A percentile compares a stretch with the other conserved stretches of the same genome.
These are phyloP conservation scores for Hymenoscyphus infarciens DNA, from an alignment of 2,329 filamentous ascomycete species.

Conservation along the genomic window DNA sequence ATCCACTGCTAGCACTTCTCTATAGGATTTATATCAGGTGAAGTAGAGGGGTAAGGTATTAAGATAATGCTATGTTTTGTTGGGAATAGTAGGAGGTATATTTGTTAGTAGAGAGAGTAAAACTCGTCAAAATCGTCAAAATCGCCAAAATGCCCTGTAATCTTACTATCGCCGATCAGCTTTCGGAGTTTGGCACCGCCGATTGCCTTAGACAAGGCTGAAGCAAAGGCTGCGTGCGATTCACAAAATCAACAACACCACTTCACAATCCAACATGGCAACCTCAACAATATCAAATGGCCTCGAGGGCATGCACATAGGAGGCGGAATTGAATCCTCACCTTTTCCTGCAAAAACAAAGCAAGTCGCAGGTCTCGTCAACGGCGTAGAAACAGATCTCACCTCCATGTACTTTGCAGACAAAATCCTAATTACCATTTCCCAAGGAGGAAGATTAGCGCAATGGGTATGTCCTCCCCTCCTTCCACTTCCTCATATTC, in stretches of 20 bases:
- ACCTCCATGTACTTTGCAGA: conserved; percentile 74
- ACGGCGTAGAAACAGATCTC: conserved; percentile 68
- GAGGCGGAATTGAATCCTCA: conserved; percentile 19
- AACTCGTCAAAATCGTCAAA: too few relatives aligned
- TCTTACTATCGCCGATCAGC: too few relatives aligned
- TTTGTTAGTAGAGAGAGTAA: too few relatives aligned
- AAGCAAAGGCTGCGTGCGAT: conserved; percentile 7
- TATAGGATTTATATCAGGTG: too few relatives aligned
- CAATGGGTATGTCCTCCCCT: conserved; percentile 72
- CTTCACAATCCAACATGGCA: conserved; percentile 16
- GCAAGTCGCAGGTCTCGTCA: conserved; percentile 56
- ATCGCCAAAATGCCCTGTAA: too few relatives aligned
- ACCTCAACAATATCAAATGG: conserved; percentile 16
- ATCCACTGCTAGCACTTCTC: too few relatives aligned
- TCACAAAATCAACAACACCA: background rate
- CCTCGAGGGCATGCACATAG: conserved; percentile 15
- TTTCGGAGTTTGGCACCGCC: too few relatives aligned
- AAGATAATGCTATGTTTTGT: too few relatives aligned
- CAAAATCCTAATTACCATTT: conserved; percentile 86
- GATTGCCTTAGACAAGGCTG: conserved; percentile 19
- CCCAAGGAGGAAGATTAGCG: conserved; percentile 77
- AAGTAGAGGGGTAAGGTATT: too few relatives aligned
- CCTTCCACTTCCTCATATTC: background rate
- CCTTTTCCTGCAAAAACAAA: conserved; percentile 32
- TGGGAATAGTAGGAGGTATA: too few relatives aligned